Base-by-base conservation (phyloP, 2,329 filamentous ascomycete genomes). In the Thielaviopsis punctulata region DNA sequence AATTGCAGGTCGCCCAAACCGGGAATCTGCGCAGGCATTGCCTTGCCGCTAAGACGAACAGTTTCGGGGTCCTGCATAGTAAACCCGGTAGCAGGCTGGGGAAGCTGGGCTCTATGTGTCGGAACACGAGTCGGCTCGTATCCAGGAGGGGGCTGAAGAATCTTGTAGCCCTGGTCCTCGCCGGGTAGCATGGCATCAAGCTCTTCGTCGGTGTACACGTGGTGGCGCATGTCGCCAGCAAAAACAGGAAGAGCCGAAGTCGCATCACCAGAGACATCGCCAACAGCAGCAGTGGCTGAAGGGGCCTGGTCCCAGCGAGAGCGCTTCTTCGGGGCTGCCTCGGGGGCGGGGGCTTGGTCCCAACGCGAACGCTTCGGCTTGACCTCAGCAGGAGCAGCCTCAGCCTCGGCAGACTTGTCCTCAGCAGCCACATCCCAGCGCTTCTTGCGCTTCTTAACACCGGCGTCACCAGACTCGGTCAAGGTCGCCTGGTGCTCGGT, bases 41-140 rank as follows among this genome's bases (percentile, higher is more conserved):
- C 86, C 68, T 93, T 94, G 59, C 88, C 87, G 62, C 90, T 79
- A 48, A 85, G 72, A 57, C 87, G 79, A 55, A 81, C 80, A 62
- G 85, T 88, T 59, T 93, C 88, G 8, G 88, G 86, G 59, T 98
- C 88, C 64, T 96, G 92, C 80, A 95, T 94, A 82, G 94, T 92
- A 69, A 96, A 98, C 2, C 92, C 92, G 43, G 77, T 79, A 13
- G 80, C 75, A 39, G 86, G 80, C 13, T 87, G 84, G 68, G 81
- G 79, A 19, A 55, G 53, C 36, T 52, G 49, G 44, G 86, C 68
- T 63, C 86, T 86, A 64, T 88, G 79, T 33, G 87, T 75, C 49
- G 86, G 79, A 30, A 84, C 81, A 51, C 85, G 80, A 23, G 87
- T 77, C 4, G 89, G 88, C 46, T 86, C 87, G 63, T 96, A 98